Conservation (phyloP, 2,329 filamentous ascomycete species). For the Gyromitra esculenta region DNA sequence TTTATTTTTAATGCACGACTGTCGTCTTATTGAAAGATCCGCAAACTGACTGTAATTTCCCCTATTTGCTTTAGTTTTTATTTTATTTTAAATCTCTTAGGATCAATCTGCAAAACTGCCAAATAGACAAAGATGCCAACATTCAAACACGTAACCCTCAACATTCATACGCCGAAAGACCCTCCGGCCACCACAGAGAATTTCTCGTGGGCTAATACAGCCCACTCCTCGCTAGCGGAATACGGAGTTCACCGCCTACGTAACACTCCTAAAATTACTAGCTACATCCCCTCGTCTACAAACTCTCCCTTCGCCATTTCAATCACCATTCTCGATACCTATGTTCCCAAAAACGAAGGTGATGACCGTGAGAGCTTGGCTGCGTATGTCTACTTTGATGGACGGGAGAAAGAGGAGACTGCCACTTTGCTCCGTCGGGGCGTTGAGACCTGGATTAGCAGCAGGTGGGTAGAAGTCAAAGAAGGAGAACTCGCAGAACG, state of each 20-base stretch:
- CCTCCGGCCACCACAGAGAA: slow-evolving; percentile 51
- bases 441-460: slow-evolving; percentile 99
- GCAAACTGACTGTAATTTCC: slow-evolving; percentile 28
- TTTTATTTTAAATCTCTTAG: neutral
- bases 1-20: neutral
- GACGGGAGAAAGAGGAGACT: slow-evolving; percentile 92
- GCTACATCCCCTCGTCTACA: slow-evolving; percentile 88
- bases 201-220: slow-evolving; percentile 66
- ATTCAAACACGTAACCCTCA: slow-evolving; percentile 98
- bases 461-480: slow-evolving; percentile 94
- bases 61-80: slow-evolving; percentile 28
- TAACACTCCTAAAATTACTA: slow-evolving; percentile 89
- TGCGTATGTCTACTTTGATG: slow-evolving; percentile 99
- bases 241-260: slow-evolving; percentile 95
- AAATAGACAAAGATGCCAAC: slow-evolving; percentile 94
- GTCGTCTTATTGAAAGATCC: slow-evolving; percentile 3
- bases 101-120: slow-evolving; percentile 5
- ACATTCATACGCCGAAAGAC: slow-evolving; percentile 77
- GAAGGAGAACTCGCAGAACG: slow-evolving; percentile 93
- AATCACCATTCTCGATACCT: slow-evolving; percentile 89
- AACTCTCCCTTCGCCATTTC: slow-evolving; percentile 98
- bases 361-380: slow-evolving; percentile 92
- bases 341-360: slow-evolving; percentile 89
- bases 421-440: slow-evolving; percentile 90
- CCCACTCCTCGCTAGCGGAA: slow-evolving; percentile 83